Percentiles rank a stretch among this genome's conserved stretches.
These are phyloP conservation scores for Ophioceras dolichostomum DNA, from an alignment of 2,329 filamentous ascomycete species.

Conservation along the genomic window DNA sequence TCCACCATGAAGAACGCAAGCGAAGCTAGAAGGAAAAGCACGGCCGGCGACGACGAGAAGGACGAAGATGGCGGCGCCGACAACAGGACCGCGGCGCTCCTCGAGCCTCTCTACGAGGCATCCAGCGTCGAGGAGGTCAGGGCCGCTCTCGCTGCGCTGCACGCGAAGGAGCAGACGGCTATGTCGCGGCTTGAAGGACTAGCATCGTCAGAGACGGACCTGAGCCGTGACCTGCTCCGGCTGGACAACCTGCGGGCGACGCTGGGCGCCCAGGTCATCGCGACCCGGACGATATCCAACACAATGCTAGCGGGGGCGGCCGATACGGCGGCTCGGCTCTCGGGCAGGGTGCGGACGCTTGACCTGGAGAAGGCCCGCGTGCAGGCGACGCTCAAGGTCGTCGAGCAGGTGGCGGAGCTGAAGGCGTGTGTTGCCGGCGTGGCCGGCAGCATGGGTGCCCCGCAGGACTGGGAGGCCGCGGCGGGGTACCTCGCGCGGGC, in stretches of 20 bases:
- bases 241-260: slow-evolving; percentile 83
- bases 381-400: slow-evolving; percentile 78
- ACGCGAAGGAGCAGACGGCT: slow-evolving; percentile 62
- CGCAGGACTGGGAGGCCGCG: slow-evolving; percentile 97
- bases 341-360: slow-evolving; percentile 72
- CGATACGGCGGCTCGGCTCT: slow-evolving; percentile 73
- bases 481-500: slow-evolving; percentile 81
- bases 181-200: slow-evolving; percentile 64
- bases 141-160: slow-evolving; percentile 61
- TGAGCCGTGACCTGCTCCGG: slow-evolving; percentile 75
- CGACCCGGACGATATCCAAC: slow-evolving; percentile 73
- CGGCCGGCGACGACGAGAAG: slow-evolving; percentile 5
- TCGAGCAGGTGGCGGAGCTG: slow-evolving; percentile 92
- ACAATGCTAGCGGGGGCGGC: slow-evolving; percentile 83
- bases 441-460: slow-evolving; percentile 89
- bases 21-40: slow-evolving; percentile 5
- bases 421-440: slow-evolving; percentile 95
- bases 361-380: slow-evolving; percentile 88
- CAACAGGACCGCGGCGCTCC: slow-evolving; percentile 6
- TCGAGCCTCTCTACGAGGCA: slow-evolving; percentile 50
- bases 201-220: slow-evolving; percentile 71
- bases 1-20: slow-evolving; percentile 7
- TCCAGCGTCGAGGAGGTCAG: slow-evolving; percentile 69
- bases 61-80: slow-evolving; percentile 6
- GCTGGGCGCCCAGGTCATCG: slow-evolving; percentile 75